Percentiles rank a stretch among this genome's conserved stretches.
Evolutionary conservation across 192 early-diverging fungal species (phyloP).

Genomic region (Coemansia sp.): DNA sequence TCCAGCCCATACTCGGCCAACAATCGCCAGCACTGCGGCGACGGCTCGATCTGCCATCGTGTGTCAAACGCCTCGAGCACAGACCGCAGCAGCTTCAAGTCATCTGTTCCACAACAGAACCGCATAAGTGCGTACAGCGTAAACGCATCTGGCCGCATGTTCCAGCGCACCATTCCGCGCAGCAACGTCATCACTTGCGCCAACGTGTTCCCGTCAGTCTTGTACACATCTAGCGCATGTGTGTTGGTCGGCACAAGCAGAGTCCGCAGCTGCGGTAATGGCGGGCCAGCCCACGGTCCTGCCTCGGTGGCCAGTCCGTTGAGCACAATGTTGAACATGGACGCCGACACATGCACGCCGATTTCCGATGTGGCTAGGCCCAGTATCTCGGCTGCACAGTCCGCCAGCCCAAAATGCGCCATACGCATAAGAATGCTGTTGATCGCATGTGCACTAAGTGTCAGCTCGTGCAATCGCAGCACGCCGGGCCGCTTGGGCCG

Average conservation of each 20-base stretch:
- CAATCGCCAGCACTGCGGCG: conserved; percentile 16
- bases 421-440: conserved; percentile 14
- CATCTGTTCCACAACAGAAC: conserved; percentile 15
- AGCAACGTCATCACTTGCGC: conserved; percentile 17
- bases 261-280: conserved; percentile 8
- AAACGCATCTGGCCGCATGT: conserved; percentile 18
- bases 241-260: conserved; percentile 20
- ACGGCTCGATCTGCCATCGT: conserved; percentile 29
- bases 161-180: conserved; percentile 35
- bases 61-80: conserved; percentile 29
- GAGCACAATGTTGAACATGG: conserved; percentile 39
- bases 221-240: conserved; percentile 15
- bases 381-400: conserved; percentile 20
- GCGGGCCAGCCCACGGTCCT: not conserved
- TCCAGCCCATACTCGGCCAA: conserved; percentile 15
- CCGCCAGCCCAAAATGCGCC: conserved; percentile 7
- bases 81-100: conserved; percentile 10
- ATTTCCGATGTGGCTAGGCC: conserved; percentile 33
- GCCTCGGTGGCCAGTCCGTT: conserved; percentile 11
- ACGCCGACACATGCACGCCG: conserved; percentile 22
- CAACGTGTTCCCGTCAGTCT: not conserved
- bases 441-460: conserved; percentile 30
- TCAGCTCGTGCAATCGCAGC: conserved; percentile 40
- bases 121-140: conserved; percentile 29
- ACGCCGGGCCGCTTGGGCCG: conserved; percentile 30